Evolutionary conservation across 805 yeast genomes (phyloP).

Genomic region (Scheffersomyces ergatensis): DNA sequence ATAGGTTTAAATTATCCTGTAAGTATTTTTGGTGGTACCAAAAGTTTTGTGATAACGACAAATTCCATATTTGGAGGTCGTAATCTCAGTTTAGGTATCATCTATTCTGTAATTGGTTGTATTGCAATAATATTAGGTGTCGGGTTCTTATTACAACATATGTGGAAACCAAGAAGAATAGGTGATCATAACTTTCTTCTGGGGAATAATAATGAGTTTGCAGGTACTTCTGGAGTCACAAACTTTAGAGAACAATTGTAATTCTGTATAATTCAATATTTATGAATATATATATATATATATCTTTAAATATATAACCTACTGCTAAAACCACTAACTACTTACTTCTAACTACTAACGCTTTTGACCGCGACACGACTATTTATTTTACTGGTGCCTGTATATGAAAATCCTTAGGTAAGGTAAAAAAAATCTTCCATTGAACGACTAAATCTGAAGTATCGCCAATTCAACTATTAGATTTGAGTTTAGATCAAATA

Average conservation of each 20-base stretch:
- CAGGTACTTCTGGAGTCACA: conserved; percentile 7
- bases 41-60: conserved; percentile 77
- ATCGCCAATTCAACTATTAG: too few relatives aligned
- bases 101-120: conserved; percentile 82
- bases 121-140: conserved; percentile 69
- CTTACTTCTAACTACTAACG: too few relatives aligned
- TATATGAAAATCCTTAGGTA: too few relatives aligned
- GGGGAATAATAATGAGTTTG: conserved; percentile 15
- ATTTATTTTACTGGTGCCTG: too few relatives aligned
- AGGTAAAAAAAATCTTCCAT: background rate
- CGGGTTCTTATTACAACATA: conserved; percentile 74
- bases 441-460: background rate
- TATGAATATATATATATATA: background rate
- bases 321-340: too few relatives aligned
- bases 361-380: too few relatives aligned
- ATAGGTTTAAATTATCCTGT: conserved; percentile 83
- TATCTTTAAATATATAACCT: background rate
- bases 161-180: conserved; percentile 78
- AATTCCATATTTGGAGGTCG: conserved; percentile 85
- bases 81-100: conserved; percentile 78
- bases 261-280: background rate
- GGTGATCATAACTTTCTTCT: conserved; percentile 72
- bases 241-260: conserved; percentile 25
- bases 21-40: conserved; percentile 81
- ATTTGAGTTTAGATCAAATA: too few relatives aligned